phyloP scores from a whole-genome alignment of 495 filamentous ascomycete genomes.

The Talaromyces proteolyticus region DNA sequence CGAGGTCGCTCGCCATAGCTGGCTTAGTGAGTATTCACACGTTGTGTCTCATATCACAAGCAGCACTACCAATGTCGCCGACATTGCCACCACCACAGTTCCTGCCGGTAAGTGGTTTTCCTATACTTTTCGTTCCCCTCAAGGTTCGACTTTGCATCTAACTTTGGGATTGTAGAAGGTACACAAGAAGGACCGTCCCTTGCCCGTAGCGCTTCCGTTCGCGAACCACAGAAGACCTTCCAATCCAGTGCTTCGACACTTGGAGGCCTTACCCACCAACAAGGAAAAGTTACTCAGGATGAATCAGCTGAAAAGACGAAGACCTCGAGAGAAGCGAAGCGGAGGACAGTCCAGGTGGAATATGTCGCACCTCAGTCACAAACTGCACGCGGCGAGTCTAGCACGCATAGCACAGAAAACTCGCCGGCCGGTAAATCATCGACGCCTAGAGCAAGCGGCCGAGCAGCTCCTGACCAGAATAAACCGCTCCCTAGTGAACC shows the following conservation, averaged over 20 bases:
- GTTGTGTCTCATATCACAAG: constrained; percentile 96
- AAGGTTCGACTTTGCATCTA: constrained; percentile 13
- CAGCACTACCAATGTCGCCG: constrained; percentile 78
- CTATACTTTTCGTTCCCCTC: constrained; percentile 1
- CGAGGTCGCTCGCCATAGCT: constrained; percentile 96
- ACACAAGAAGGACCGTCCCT: constrained; percentile 59
- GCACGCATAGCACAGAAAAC: constrained; percentile 10
- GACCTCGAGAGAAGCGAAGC: constrained; percentile 72
- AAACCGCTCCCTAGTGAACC: constrained; percentile 7
- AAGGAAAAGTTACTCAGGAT: constrained; percentile 69
- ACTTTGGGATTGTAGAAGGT: constrained; percentile 30
- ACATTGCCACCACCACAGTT: constrained; percentile 79
- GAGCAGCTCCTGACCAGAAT: constrained; percentile 3
- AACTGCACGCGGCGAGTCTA: constrained; percentile 59
- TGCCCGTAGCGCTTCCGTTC: constrained; percentile 81
- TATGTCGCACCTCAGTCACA: constrained; percentile 90
- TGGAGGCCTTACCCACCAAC: constrained; percentile 67
- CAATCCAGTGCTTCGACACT: constrained; percentile 49
- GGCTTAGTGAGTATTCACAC: constrained; percentile 93
- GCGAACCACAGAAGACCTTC: constrained; percentile 73
- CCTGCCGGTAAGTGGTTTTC: constrained; percentile 47
- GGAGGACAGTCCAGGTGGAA: constrained; percentile 93
- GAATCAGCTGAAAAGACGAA: constrained; percentile 58
- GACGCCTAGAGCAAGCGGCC: neutral
- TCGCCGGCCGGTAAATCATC: constrained; percentile 12